Evolutionary conservation across 345 rosid genomes (phyloP), one percentile per base, ranked within the genome.

Genomic region (Pistacia integerrima): DNA sequence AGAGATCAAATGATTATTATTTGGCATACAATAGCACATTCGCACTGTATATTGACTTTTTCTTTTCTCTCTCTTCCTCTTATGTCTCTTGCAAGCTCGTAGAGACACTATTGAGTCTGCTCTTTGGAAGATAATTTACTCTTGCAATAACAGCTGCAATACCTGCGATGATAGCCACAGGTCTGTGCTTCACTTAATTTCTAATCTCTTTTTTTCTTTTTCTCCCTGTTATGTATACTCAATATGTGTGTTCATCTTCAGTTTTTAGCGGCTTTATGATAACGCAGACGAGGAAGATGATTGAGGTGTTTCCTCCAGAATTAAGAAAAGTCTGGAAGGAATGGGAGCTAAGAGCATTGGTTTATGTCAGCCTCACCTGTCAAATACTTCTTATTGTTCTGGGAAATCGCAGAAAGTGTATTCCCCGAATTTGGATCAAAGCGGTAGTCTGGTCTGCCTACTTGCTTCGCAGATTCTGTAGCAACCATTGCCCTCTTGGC

Each of bases 311-410:
- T 4, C 5, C 16, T 4, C 4, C 10, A 12, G 51, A 4, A 4
- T 5, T 46, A 46, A 65, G 64, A 4, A 58, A 67, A 5, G 2
- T 69, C 28, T 70, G 83, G 83, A 78, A 75, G 7, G 60, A 52
- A 7, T 84, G 86, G 88, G 84, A 77, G 72, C 55, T 82, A 8
- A 77, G 78, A 7, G 44, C 30, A 16, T 1, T 79, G 67, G 76
- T 83, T 4, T 25, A 58, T 3, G 12, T 72, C 3, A 79, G 85
- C 81, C 72, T 80, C 18, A 2, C 49, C 11, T 30, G 81, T 9
- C 86, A 84, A 59, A 13, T 81, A 1, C 17, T 73, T 7, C 83
- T 82, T 1, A 25, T 80, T 10, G 7, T 64, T 4, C 22, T 36
- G 0, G 85, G 82, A 16, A 33, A 46, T 22, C 73, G 74, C 13